Conservation (phyloP, 225 moss, liverwort and hornwort species). For the Antitrichia curtipendula region DNA sequence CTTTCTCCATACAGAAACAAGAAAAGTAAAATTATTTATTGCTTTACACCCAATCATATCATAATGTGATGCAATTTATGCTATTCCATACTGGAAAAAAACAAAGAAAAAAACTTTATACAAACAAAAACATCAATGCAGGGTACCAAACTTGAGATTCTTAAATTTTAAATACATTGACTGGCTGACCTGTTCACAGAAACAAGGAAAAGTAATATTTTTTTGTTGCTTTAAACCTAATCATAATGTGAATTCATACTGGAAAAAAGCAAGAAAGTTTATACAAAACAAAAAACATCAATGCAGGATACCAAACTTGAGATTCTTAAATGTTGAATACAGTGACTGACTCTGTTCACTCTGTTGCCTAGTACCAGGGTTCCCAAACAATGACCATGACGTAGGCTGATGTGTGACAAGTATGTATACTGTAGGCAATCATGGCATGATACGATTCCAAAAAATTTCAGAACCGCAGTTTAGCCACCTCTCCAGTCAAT, state of each 20-base stretch:
- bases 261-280: not conserved
- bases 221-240: not conserved
- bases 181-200: not conserved
- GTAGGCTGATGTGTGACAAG: not conserved
- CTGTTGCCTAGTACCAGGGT: not conserved
- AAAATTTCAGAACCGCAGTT: not conserved
- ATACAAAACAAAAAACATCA: not conserved
- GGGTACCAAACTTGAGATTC: not conserved
- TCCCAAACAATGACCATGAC: not conserved
- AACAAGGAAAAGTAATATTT: not conserved
- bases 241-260: not conserved
- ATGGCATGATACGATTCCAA: not conserved
- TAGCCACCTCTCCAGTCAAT: not conserved
- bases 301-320: not conserved
- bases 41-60: not conserved
- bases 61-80: not conserved
- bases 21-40: not conserved
- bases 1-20: not conserved
- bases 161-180: not conserved
- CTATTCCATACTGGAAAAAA: not conserved
- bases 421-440: not conserved
- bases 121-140: not conserved
- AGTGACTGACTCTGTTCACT: not conserved
- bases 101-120: not conserved
- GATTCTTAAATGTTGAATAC: not conserved